A percentile compares a stretch with the other conserved stretches of the same genome.
phyloP scores from a whole-genome alignment of 176 grass and related monocot species.

The Leersia perrieri region DNA sequence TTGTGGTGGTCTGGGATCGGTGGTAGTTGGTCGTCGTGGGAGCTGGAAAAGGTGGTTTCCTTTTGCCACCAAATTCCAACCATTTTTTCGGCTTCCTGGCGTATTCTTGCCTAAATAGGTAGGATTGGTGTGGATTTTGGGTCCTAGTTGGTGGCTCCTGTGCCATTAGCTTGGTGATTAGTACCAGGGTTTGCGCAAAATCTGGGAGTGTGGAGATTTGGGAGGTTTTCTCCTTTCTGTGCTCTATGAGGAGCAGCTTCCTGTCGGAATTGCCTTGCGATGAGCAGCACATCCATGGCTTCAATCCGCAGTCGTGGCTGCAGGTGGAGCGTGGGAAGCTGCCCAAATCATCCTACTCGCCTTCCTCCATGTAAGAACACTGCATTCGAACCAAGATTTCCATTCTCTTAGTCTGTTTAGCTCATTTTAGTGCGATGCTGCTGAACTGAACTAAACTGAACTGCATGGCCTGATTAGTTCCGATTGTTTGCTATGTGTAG shows the following conservation, averaged over 20 bases:
- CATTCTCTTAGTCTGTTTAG: background rate
- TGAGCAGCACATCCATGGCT: constrained; percentile 67
- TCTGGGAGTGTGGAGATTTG: constrained; percentile 85
- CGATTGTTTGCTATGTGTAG: constrained; percentile 29
- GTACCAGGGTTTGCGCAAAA: constrained; percentile 21
- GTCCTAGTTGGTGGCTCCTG: constrained; percentile 3
- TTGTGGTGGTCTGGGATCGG: constrained; percentile 9
- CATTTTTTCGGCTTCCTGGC: background rate
- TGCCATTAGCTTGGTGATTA: constrained; percentile 10
- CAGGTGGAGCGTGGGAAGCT: constrained; percentile 94
- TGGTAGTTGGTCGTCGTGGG: background rate
- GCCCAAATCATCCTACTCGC: constrained; percentile 62
- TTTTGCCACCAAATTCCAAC: constrained; percentile 24
- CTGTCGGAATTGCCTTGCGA: constrained; percentile 71
- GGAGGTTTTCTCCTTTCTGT: constrained; percentile 77
- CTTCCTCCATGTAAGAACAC: constrained; percentile 84
- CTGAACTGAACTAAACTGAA: background rate
- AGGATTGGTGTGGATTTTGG: constrained; percentile 6
- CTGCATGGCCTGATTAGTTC: background rate
- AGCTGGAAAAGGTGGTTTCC: background rate
- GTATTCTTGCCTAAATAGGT: constrained; percentile 1
- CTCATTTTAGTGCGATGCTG: constrained; percentile 16
- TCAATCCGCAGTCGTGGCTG: constrained; percentile 87
- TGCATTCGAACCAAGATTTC: background rate
- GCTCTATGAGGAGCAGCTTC: constrained; percentile 94